Evolutionary conservation across 2,329 filamentous ascomycete genomes (phyloP).

Genomic region (Hymenoscyphus occultus): DNA sequence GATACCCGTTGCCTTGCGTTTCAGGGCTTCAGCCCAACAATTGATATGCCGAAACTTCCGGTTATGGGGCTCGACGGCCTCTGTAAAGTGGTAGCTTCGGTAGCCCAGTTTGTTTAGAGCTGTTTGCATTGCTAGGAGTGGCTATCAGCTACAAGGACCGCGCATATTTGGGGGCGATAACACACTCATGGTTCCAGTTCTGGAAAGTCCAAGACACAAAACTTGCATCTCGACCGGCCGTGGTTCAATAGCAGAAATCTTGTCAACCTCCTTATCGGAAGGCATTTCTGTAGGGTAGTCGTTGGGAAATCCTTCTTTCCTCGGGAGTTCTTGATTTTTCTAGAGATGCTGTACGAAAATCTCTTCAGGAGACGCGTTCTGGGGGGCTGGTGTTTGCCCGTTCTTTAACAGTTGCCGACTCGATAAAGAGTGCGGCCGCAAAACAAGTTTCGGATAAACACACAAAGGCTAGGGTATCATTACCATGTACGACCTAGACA

Average conservation of each 20-base stretch:
- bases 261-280: not conserved
- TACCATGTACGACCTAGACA: no score
- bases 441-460: no score
- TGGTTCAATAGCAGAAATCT: not conserved
- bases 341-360: not conserved
- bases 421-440: no score
- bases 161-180: not conserved
- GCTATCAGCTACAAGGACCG: not conserved
- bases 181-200: conserved; percentile 8
- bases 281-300: not conserved
- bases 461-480: no score
- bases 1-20: not conserved
- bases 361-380: no score
- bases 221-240: conserved; percentile 7
- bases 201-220: conserved; percentile 2
- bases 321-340: not conserved
- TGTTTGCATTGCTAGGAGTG: conserved; percentile 4
- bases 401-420: no score
- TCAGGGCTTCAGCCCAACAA: conserved; percentile 1
- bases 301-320: not conserved
- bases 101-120: conserved; percentile 3
- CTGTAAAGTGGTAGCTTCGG: conserved; percentile 1
- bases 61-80: not conserved
- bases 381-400: no score
- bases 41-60: not conserved